Conservation (phyloP, 331 rosid species). For the Acacia pycnantha region DNA sequence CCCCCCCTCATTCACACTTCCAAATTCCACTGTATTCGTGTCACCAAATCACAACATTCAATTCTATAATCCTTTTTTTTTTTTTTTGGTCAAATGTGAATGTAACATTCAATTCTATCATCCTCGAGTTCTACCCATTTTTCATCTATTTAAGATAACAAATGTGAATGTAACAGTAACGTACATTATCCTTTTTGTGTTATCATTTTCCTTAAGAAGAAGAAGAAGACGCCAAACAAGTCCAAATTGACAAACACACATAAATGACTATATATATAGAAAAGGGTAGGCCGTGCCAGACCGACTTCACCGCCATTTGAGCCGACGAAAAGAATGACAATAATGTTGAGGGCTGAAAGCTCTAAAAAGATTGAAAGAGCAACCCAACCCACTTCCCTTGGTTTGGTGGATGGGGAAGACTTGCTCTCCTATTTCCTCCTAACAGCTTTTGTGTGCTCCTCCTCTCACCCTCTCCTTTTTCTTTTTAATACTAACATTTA, state of each 20-base stretch:
- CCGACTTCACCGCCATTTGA: conserved; percentile 36
- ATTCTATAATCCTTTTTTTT: neutral
- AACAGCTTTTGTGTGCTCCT: conserved; percentile 23
- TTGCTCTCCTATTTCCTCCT: conserved; percentile 13
- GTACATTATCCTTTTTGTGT: neutral
- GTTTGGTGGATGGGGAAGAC: conserved; percentile 37
- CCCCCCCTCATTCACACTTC: neutral
- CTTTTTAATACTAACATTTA: neutral
- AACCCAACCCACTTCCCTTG: neutral
- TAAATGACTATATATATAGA: neutral
- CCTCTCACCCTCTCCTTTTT: conserved; percentile 16
- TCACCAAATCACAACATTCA: neutral
- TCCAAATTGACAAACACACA: neutral
- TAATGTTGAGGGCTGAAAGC: neutral
- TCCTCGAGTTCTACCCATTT: no score
- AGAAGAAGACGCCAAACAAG: neutral
- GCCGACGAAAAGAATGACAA: neutral
- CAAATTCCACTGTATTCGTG: neutral
- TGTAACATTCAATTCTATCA: neutral
- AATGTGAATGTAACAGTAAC: neutral
- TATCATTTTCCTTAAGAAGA: neutral
- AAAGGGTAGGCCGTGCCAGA: neutral
- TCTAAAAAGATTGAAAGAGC: conserved; percentile 4
- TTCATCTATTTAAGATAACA: neutral
- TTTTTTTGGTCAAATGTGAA: no score